Evolutionary conservation across 2,329 filamentous ascomycete species (phyloP), one percentile per base, ranked within the genome.

Genomic region (Beauveria sp.): DNA sequence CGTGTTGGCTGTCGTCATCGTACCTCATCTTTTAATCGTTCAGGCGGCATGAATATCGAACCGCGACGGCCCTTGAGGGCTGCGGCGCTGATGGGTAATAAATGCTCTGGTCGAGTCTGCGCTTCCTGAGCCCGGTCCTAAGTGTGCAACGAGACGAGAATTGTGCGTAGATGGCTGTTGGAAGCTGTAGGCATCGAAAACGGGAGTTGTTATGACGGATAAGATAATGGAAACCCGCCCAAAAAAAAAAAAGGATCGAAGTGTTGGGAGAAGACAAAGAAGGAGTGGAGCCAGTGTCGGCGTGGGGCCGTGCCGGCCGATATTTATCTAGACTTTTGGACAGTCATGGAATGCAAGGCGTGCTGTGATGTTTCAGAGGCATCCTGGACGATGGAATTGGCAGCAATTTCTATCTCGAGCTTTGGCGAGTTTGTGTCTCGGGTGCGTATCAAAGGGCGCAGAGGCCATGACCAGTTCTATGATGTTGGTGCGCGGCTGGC

Each of bases 21-120:
- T 74, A 81, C 80, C 79, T 85, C 82, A 83, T 85, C 80, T 69
- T 84, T 83, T 75, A 85, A 80, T 72, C 75, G 81, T 67, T 74
- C 72, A 67, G 68, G 68, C 68, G 77, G 77, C 77, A 79, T 78
- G 69, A 77, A 79, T 43, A n/a, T 43, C 18, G 38, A 40, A 38
- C 34, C 57, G 57, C 47, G 45, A 28, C 40, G 47, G 47, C 49
- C 47, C 47, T 9, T 6, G 26, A 28, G 47, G 57, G 57, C 57
- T 43, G 47, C 57, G 24, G 34, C 38, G 24, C 18, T 22, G n/a
- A 18, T 10, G 10, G 47, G 16, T 7, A 3, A 40, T 18, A n/a
- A 3, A n/a, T 30, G 34, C 43, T 30, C 28, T 34, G 47, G 6
- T 40, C 9, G 6, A 24, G 8, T 24, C 22, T 22, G 28, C 5